Base-by-base conservation (phyloP, 371 early-diverging fungal species). In the Actinomortierella ambigua region DNA sequence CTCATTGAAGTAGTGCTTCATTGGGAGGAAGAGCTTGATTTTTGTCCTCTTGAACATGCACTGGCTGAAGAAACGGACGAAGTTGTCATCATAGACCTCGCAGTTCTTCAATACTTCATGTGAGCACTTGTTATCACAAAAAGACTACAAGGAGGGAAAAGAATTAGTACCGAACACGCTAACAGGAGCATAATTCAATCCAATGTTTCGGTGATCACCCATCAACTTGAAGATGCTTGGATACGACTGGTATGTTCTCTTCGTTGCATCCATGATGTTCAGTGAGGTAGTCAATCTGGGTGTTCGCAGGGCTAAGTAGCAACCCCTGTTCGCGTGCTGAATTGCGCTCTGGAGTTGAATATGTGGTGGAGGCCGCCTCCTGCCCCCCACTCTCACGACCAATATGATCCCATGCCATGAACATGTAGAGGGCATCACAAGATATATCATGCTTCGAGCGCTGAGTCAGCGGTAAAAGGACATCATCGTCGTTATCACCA, bases 201-300 rank as follows among this genome's bases (percentile, higher is more conserved):
- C 44, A 3, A 4, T 44, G 44, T n/a, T 44, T 44, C 44, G 20
- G 44, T 6, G 44, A 2, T 44, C 20, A n/a, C n/a, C 15, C 15
- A 20, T n/a, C 20, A 44, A 15, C 13, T 44, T 44, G 44, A 44
- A 44, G 44, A 44, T 13, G 44, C 44, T 44, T 13, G 20, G 13
- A 20, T 44, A 44, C 20, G 44, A 44, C 44, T n/a, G 15, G 44
- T 44, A 44, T 44, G 44, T 44, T 44, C n/a, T 44, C 44, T 44
- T 44, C 20, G 44, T 13, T 44, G 44, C 13, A 6, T 44, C 44
- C 2, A 20, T 44, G 13, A 44, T 44, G 15, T 44, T 44, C 13
- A 44, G 44, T 20, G 44, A n/a, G 13, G 44, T 44, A 20, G 44
- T 20, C 44, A 44, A 44, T 44, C 15, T 13, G 13, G 44, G 2